Evolutionary conservation across 208 protist species (phyloP).

Genomic region (Novymonas esmeraldas): DNA sequence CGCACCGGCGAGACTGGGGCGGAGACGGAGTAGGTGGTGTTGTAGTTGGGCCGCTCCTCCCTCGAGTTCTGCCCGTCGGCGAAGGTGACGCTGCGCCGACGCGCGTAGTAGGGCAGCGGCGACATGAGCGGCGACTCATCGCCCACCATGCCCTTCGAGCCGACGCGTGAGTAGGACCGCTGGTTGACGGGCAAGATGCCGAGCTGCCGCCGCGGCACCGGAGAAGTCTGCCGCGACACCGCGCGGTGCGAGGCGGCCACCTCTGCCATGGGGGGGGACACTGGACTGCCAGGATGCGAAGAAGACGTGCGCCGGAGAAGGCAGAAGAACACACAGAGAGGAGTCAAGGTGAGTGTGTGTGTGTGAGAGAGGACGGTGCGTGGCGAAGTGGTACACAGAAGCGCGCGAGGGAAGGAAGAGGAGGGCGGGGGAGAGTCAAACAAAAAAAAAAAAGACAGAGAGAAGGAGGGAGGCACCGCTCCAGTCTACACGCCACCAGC

Average conservation of each 20-base stretch:
- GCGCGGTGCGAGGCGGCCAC: conserved; percentile 8
- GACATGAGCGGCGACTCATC: conserved; percentile 79
- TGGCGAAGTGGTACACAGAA: neutral
- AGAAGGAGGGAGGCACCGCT: too few species aligned
- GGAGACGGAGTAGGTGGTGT: conserved; percentile 42
- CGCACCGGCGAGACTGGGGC: conserved; percentile 45
- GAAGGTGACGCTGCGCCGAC: conserved; percentile 86
- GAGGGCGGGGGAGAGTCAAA: neutral
- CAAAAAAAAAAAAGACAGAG: conserved; percentile 15
- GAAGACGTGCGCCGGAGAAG: neutral
- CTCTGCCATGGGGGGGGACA: conserved; percentile 24
- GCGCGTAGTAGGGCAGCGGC: conserved; percentile 80
- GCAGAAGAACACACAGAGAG: neutral
- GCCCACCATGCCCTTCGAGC: conserved; percentile 55
- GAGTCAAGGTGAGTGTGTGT: too few species aligned
- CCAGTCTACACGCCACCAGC: too few species aligned
- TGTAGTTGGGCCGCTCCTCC: conserved; percentile 84
- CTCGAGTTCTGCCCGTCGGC: conserved; percentile 45
- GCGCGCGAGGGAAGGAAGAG: neutral
- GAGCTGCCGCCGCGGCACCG: conserved; percentile 73
- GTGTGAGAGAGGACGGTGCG: too few species aligned
- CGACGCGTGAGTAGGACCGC: conserved; percentile 84
- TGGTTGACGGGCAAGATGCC: conserved; percentile 74
- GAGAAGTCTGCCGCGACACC: conserved; percentile 53
- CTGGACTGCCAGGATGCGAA: too few species aligned